phyloP scores from a whole-genome alignment of 148 eudicot genomes.

The Gaultheria prostrata region DNA sequence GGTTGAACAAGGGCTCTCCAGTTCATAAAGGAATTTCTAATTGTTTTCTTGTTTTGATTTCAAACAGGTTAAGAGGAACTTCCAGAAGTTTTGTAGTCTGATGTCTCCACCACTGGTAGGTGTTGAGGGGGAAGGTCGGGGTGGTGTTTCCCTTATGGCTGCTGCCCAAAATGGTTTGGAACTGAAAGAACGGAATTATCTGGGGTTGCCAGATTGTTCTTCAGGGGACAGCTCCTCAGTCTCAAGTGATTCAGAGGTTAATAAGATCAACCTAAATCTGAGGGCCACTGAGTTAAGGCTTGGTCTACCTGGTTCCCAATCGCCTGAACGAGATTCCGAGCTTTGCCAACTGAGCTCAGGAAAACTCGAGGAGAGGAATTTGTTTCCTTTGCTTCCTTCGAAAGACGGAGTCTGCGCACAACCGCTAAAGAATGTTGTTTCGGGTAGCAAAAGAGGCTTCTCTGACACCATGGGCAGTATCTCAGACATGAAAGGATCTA shows the following conservation, averaged over 20 bases:
- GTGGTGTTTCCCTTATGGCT: slow-evolving; percentile 42
- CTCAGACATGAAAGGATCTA: slow-evolving; percentile 33
- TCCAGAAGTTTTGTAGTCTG: slow-evolving; percentile 22
- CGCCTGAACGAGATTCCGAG: slow-evolving; percentile 68
- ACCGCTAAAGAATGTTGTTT: slow-evolving; percentile 48
- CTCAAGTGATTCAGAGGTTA: slow-evolving; percentile 49
- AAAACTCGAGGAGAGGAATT: slow-evolving; percentile 73
- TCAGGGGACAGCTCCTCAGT: slow-evolving; percentile 74
- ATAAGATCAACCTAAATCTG: slow-evolving; percentile 54
- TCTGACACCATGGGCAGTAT: slow-evolving; percentile 57
- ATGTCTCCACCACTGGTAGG: slow-evolving; percentile 79
- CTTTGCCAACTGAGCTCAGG: slow-evolving; percentile 38
- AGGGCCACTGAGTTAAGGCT: slow-evolving; percentile 93
- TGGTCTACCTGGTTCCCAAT: slow-evolving; percentile 90
- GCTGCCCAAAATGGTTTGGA: slow-evolving; percentile 36
- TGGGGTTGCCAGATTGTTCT: slow-evolving; percentile 80
- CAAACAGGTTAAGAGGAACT: slow-evolving; percentile 18
- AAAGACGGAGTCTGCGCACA: slow-evolving; percentile 49
- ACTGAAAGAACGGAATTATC: slow-evolving; percentile 70
- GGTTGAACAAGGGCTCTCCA: no score
- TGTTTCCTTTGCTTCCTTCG: slow-evolving; percentile 78
- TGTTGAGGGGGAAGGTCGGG: slow-evolving; percentile 68
- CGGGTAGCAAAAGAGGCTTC: slow-evolving; percentile 86
- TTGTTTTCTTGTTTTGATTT: slow-evolving; percentile 1
- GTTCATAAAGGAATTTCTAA: not conserved